These are phyloP conservation scores for Coccomyxa sp. DNA, from an alignment of 139 green algal species.

Conservation along the genomic window DNA sequence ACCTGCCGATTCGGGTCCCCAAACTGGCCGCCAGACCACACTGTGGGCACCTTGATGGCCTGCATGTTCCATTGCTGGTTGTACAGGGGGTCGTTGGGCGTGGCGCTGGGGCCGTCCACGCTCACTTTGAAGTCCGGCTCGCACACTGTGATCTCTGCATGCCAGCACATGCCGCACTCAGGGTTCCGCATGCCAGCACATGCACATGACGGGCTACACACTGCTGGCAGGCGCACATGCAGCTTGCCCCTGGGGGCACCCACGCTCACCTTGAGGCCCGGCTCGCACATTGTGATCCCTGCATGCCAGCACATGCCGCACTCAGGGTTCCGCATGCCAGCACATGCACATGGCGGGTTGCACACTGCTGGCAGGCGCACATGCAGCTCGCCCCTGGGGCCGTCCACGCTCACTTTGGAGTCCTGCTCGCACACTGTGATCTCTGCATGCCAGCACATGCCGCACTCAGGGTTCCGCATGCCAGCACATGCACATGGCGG, in stretches of 20 bases:
- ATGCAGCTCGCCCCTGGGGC: background rate
- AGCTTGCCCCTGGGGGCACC: background rate
- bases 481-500: too few species aligned
- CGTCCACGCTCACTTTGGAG: background rate
- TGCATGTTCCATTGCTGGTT: constrained; percentile 17
- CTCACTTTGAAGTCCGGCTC: constrained; percentile 4
- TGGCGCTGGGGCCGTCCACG: background rate
- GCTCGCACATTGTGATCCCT: constrained; percentile 13
- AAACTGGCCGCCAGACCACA: constrained; percentile 11
- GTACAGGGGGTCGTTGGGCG: constrained; percentile 12
- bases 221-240: constrained; percentile 9
- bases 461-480: too few species aligned
- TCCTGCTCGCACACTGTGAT: constrained; percentile 11
- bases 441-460: too few species aligned
- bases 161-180: too few species aligned
- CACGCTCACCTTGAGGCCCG: background rate
- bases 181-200: too few species aligned
- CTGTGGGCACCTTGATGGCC: background rate
- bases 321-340: too few species aligned
- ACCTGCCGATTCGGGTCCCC: background rate
- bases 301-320: too few species aligned
- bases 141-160: constrained; percentile 13
- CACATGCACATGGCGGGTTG: too few species aligned
- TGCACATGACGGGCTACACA: too few species aligned
- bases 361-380: too few species aligned